phyloP scores from a whole-genome alignment of 108 stramenopile genomes.

The Conticribra guillardii region DNA sequence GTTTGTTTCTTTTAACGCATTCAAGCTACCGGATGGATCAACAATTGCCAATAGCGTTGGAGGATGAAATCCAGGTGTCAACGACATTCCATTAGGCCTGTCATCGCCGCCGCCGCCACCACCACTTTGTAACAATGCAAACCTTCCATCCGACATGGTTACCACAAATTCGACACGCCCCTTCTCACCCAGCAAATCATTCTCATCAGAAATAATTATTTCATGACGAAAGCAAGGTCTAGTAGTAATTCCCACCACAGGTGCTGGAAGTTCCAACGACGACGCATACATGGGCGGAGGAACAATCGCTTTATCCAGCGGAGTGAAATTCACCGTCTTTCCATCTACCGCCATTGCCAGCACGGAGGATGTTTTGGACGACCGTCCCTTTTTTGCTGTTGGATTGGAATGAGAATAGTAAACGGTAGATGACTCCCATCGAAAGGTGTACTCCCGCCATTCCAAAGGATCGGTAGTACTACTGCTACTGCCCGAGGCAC shows the following conservation, averaged over 20 bases:
- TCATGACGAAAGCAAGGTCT: slow-evolving; percentile 45
- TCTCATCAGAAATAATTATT: not conserved
- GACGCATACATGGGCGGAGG: slow-evolving; percentile 89
- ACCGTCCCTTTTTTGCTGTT: too few species aligned
- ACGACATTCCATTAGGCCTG: too few species aligned
- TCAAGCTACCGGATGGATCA: slow-evolving; percentile 11
- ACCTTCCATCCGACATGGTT: slow-evolving; percentile 52
- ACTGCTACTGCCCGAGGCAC: not conserved
- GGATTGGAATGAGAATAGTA: slow-evolving; percentile 16
- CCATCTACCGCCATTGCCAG: slow-evolving; percentile 78
- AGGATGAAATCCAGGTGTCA: slow-evolving; percentile 34
- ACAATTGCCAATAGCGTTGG: slow-evolving; percentile 28
- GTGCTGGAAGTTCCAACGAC: slow-evolving; percentile 52
- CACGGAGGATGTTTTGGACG: slow-evolving; percentile 56
- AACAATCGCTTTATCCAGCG: slow-evolving; percentile 73
- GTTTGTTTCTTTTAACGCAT: slow-evolving; percentile 7
- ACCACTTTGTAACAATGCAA: slow-evolving; percentile 43
- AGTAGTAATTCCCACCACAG: slow-evolving; percentile 49
- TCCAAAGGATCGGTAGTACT: slow-evolving; percentile 10
- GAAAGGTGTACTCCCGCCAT: slow-evolving; percentile 70
- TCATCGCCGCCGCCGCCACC: not conserved
- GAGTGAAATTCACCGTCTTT: slow-evolving; percentile 69
- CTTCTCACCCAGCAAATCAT: not conserved
- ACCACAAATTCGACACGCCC: slow-evolving; percentile 28
- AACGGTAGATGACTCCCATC: slow-evolving; percentile 79